These are phyloP conservation scores for Pneumocystis wakefieldiae DNA, from an alignment of 1,139 yeast species.

Conservation along the genomic window DNA sequence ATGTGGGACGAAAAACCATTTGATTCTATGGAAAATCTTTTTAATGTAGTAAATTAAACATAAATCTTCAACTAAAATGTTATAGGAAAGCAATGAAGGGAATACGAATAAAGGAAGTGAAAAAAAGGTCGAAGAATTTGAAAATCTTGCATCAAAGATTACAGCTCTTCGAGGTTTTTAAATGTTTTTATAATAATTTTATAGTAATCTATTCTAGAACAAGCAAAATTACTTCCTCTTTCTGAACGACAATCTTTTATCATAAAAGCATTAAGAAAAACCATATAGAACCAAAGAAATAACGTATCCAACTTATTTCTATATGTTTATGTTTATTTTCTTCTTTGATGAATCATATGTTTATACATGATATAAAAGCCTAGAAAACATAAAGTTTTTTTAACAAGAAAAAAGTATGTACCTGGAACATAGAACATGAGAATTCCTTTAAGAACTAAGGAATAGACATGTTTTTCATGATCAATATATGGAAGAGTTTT, in stretches of 20 bases:
- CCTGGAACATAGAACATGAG: constrained; percentile 57
- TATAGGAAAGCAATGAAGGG: not conserved
- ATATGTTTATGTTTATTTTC: constrained; percentile 1
- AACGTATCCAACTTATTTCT: not conserved
- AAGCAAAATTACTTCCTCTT: not conserved
- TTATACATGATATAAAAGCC: constrained; percentile 74
- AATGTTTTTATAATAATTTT: not conserved
- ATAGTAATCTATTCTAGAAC: not conserved
- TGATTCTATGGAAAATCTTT: not conserved
- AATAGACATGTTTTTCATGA: constrained; percentile 37
- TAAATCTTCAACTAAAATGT: not conserved
- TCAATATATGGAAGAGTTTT: constrained; percentile 53
- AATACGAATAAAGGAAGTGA: not conserved
- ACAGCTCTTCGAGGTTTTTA: not conserved
- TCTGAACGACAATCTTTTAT: not conserved
- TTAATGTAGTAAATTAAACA: not conserved
- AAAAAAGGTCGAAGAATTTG: not conserved
- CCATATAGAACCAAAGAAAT: not conserved
- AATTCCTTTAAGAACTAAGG: constrained; percentile 39
- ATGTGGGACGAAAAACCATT: constrained; percentile 4
- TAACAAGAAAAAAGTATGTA: not conserved
- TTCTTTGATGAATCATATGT: constrained; percentile 67
- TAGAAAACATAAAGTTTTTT: not conserved
- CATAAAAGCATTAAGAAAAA: not conserved
- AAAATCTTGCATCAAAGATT: not conserved